Evolutionary conservation across 306 rosid genomes (phyloP).

Genomic region (Acacia crassicarpa): DNA sequence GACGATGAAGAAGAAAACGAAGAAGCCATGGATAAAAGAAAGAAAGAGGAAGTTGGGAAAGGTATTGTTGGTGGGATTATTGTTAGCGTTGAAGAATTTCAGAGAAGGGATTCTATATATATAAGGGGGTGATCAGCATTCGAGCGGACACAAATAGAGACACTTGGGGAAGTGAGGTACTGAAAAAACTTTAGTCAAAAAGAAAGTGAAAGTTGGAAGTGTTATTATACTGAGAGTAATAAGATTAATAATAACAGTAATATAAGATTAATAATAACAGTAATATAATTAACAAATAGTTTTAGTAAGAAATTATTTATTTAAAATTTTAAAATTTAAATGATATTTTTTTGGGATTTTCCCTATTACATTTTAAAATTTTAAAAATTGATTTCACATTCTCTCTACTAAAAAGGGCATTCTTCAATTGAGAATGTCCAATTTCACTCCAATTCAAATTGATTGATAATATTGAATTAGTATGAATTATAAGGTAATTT

Average conservation of each 20-base stretch:
- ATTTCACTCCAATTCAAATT: not conserved
- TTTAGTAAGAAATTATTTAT: too few relatives aligned
- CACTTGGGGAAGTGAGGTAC: not conserved
- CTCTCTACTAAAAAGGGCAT: not conserved
- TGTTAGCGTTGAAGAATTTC: not conserved
- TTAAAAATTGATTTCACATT: too few relatives aligned
- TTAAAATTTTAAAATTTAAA: too few relatives aligned
- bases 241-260: too few relatives aligned
- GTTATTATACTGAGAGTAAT: not conserved
- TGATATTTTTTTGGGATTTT: too few relatives aligned
- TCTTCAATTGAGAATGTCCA: not conserved
- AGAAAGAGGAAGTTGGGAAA: slow-evolving; percentile 1
- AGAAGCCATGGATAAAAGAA: slow-evolving; percentile 39
- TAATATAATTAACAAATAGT: too few relatives aligned
- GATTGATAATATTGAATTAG: not conserved
- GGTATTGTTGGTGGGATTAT: not conserved
- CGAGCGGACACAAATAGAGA: not conserved
- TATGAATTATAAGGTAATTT: not conserved
- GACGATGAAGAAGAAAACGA: slow-evolving; percentile 29
- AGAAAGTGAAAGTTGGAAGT: not conserved
- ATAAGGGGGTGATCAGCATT: not conserved
- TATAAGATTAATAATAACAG: too few relatives aligned
- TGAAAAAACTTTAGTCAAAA: not conserved
- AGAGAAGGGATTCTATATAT: not conserved
- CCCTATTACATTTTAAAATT: too few relatives aligned